phyloP scores from a whole-genome alignment of 2,329 filamentous ascomycete genomes.

The Ophiostoma ulmi region DNA sequence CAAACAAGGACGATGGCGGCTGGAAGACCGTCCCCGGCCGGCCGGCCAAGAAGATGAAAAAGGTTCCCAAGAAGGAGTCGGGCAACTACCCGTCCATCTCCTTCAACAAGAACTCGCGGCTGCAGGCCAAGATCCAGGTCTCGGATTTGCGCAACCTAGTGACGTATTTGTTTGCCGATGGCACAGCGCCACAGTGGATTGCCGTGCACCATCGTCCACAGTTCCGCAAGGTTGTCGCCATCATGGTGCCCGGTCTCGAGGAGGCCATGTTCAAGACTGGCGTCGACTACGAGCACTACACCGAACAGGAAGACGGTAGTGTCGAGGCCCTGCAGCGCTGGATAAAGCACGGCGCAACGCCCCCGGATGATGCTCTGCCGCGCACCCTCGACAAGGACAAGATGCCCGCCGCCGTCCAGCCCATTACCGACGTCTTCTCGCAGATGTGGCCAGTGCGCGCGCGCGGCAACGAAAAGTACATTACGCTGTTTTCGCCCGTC shows the following conservation, averaged over 20 bases:
- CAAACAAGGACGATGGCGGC: slow-evolving; percentile 28
- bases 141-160: slow-evolving; percentile 59
- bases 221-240: slow-evolving; percentile 72
- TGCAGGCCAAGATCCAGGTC: slow-evolving; percentile 58
- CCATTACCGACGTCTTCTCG: slow-evolving; percentile 75
- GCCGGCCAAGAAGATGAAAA: slow-evolving; percentile 51
- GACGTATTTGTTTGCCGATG: slow-evolving; percentile 63
- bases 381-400: slow-evolving; percentile 47
- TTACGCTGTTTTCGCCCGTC: slow-evolving; percentile 79
- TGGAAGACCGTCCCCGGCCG: slow-evolving; percentile 53
- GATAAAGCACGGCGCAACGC: slow-evolving; percentile 38
- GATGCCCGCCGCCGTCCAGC: slow-evolving; percentile 52
- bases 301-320: slow-evolving; percentile 36
- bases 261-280: slow-evolving; percentile 75
- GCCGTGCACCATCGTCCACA: slow-evolving; percentile 57
- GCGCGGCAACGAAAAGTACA: slow-evolving; percentile 73
- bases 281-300: slow-evolving; percentile 44
- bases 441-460: slow-evolving; percentile 86
- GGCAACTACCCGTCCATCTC: slow-evolving; percentile 56
- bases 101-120: slow-evolving; percentile 53
- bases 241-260: slow-evolving; percentile 91
- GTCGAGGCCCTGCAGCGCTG: slow-evolving; percentile 34
- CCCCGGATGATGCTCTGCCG: slow-evolving; percentile 54
- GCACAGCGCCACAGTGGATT: slow-evolving; percentile 60
- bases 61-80: slow-evolving; percentile 51